Conservation (phyloP, 345 rosid species). For the Xanthoceras sorbifolium region DNA sequence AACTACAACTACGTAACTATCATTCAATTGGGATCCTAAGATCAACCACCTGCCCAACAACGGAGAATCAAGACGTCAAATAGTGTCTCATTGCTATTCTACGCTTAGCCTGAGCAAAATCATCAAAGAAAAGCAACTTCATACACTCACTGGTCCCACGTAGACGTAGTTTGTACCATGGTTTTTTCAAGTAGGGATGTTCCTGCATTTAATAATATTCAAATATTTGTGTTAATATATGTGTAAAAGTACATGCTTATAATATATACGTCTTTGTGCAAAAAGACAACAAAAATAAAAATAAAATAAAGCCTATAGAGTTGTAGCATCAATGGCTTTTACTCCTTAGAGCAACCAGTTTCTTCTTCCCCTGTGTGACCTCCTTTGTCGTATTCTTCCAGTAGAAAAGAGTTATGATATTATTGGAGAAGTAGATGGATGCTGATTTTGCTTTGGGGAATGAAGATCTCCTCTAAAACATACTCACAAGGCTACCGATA, state of each 20-base stretch:
- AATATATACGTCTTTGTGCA: background rate
- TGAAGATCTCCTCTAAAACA: no score
- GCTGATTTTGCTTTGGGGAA: no score
- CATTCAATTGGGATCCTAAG: slow-evolving; percentile 48
- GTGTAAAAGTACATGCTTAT: background rate
- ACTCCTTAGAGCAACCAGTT: slow-evolving; percentile 27
- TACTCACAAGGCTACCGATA: no score
- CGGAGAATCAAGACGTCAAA: slow-evolving; percentile 81
- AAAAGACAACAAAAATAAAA: background rate
- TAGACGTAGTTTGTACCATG: slow-evolving; percentile 95
- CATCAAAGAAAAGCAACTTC: slow-evolving; percentile 61
- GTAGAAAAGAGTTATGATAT: background rate
- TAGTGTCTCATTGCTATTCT: slow-evolving; percentile 42
- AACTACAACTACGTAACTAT: background rate
- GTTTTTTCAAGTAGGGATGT: slow-evolving; percentile 81
- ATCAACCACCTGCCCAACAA: slow-evolving; percentile 81
- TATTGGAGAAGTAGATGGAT: no score
- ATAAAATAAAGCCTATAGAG: no score
- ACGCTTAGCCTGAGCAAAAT: slow-evolving; percentile 23
- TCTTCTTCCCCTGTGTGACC: slow-evolving; percentile 31
- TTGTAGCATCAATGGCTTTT: slow-evolving; percentile 56
- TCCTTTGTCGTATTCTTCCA: slow-evolving; percentile 34
- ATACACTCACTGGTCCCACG: slow-evolving; percentile 88
- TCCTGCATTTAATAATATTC: slow-evolving; percentile 47
- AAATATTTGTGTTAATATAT: background rate